These are phyloP conservation scores for Pseudonitzschia multiseries DNA, from an alignment of 108 stramenopile genomes.

Conservation along the genomic window DNA sequence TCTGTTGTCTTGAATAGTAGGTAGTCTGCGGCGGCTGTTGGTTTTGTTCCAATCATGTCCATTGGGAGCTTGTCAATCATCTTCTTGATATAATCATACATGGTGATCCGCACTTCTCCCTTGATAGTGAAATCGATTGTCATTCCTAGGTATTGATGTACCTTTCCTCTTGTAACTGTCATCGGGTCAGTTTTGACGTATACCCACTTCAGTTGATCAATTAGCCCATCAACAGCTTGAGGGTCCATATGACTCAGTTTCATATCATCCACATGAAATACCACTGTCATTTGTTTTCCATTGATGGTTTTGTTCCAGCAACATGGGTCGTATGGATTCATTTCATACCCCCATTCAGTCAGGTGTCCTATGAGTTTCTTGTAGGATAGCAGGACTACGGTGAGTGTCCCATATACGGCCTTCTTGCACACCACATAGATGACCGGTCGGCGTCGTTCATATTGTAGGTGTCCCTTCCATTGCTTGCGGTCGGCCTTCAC, in stretches of 20 bases:
- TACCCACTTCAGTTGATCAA: conserved; percentile 13
- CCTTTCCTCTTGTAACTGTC: conserved; percentile 30
- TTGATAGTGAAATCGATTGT: conserved; percentile 19
- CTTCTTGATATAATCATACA: conserved; percentile 30
- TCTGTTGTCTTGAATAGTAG: conserved; percentile 7
- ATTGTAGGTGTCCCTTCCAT: conserved; percentile 21
- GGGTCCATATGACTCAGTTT: conserved; percentile 40
- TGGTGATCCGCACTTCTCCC: conserved; percentile 27
- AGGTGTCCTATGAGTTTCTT: conserved; percentile 16
- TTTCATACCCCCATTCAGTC: conserved; percentile 28
- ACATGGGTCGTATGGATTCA: too few species aligned
- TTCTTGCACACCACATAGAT: conserved; percentile 33
- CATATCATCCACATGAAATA: too few species aligned
- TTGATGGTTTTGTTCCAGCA: too few species aligned
- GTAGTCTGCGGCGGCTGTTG: neutral
- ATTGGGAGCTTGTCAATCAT: too few species aligned
- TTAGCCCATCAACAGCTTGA: conserved; percentile 7
- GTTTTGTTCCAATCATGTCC: too few species aligned
- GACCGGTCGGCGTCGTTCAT: too few species aligned
- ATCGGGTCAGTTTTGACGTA: neutral
- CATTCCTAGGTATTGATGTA: conserved; percentile 47
- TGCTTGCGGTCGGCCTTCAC: conserved; percentile 18
- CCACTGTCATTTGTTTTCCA: too few species aligned
- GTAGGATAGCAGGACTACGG: conserved; percentile 37
- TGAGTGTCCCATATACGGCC: conserved; percentile 43